Base-by-base conservation (phyloP, 176 grass and related monocot species). In the Pharus latifolius region DNA sequence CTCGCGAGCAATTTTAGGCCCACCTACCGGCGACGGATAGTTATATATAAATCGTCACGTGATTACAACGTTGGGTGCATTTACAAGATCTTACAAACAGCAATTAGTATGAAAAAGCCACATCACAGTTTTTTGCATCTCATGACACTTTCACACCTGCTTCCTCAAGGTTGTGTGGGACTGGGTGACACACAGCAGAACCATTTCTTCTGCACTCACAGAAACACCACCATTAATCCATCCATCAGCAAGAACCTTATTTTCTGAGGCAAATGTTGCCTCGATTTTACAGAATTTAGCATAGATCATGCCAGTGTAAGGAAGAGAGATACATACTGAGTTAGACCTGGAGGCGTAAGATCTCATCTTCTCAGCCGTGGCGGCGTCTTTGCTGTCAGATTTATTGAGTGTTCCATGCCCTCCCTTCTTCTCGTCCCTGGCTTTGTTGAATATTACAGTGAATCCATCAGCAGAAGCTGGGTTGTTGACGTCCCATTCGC, bases 381-480 rank as follows among this genome's bases (percentile, higher is more conserved):
- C 29, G 68, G 65, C 29, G 17, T 86, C 64, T 62, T 93, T 89
- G 65, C 45, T 85, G 60, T 80, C 85, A 53, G 74, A 80, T 28
- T 48, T 87, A 18, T 66, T 80, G 47, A 56, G 63, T 56, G 68
- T 61, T 1, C 50, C 64, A 37, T 69, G 65, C 0, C 51, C 75
- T 19, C 63, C 74, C 70, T 91, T 96, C 76, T 86, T 91, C 53
- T 91, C 91, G 65, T 96, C 88, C 74, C 91, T 91, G 70, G 91
- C 91, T 65, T 96, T 96, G 92, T 87, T 88, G 79, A 96, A 96
- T 60, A 96, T 91, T 1, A 88, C 85, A 40, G 92, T 96, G 63
- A 96, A 96, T 46, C 85, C 92, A 16, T 96, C 88, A 14, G 93
- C 86, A 5, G 86, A 92, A 23, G 93, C 93, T 35, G 89, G 93